phyloP scores from a whole-genome alignment of 306 rosid genomes.

The Alnus glutinosa region DNA sequence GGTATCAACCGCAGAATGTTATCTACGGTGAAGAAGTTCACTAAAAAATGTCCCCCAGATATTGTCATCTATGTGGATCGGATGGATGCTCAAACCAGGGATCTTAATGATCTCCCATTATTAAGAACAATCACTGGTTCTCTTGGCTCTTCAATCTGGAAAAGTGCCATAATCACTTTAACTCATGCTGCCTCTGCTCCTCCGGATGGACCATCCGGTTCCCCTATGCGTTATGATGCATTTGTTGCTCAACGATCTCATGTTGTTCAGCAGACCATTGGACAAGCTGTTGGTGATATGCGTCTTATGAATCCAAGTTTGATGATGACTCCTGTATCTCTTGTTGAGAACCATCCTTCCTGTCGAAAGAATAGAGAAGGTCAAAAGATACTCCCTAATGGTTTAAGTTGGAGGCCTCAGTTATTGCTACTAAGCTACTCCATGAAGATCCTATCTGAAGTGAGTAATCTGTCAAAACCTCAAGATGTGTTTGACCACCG shows the following conservation, averaged over 20 bases:
- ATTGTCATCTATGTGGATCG: conserved; percentile 93
- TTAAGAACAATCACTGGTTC: conserved; percentile 62
- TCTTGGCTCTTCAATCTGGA: conserved; percentile 84
- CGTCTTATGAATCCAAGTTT: conserved; percentile 78
- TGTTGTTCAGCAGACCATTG: conserved; percentile 86
- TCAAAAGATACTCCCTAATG: conserved; percentile 94
- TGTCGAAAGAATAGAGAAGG: conserved; percentile 96
- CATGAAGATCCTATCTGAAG: conserved; percentile 84
- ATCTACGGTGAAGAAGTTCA: conserved; percentile 66
- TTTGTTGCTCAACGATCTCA: conserved; percentile 95
- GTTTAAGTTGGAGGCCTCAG: conserved; percentile 89
- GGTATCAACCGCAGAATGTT: conserved; percentile 59
- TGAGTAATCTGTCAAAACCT: conserved; percentile 63
- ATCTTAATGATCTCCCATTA: conserved; percentile 84
- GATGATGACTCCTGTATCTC: conserved; percentile 84
- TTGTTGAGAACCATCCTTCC: conserved; percentile 93
- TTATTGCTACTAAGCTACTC: conserved; percentile 82
- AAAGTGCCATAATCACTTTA: conserved; percentile 69
- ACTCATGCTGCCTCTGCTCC: conserved; percentile 98
- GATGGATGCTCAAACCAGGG: conserved; percentile 84
- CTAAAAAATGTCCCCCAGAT: conserved; percentile 81
- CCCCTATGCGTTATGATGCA: conserved; percentile 84
- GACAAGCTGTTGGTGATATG: conserved; percentile 94
- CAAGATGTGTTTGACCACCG: conserved; percentile 73
- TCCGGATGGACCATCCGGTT: conserved; percentile 94